Base-by-base conservation (phyloP, 2,329 filamentous ascomycete species). In the Fonsecaea erecta region DNA sequence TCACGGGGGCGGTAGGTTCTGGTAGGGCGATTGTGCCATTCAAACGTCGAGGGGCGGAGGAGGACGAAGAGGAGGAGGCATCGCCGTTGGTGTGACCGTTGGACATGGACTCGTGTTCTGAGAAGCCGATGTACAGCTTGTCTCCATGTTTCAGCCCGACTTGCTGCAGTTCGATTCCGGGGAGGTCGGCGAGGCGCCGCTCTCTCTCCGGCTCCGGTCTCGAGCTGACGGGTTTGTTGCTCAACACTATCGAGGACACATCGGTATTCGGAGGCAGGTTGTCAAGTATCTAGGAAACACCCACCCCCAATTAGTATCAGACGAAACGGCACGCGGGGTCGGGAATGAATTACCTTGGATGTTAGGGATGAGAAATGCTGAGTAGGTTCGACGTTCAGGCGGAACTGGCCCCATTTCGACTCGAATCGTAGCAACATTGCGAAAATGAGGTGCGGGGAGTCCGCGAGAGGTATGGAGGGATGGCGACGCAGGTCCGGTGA, bases 351-450 rank as follows among this genome's bases (percentile, higher is more conserved):
- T 74, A 82, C 81, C 74, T 80, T 79, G 64, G 77, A 77, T 14
- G 85, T 76, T 30, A 88, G 79, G 8, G 84, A 80, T 21, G 82
- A 75, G 76, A 98, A 97, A 0, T 88, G 88, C 68, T 91, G 88
- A 48, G 85, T 84, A 57, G 89, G 86, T 72, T 93, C 88, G 71
- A 96, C 86, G 58, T 84, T 91, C 73, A 98, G 83, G 72, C 95
- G 90, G 78, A 93, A 89, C 84, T 95, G 95, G 81, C 95, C 95
- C 81, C 97, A 93, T 70, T 91, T 92, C 76, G 93, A 93, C 74
- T 93, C 89, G 72, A 97, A 91, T 77, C 93, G 88, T 63, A 97
- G 83, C 74, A 97, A 84, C 88, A 97, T 97, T 28, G 51, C 62
- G 43, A 11, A 11, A 30, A 8, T 30, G 8, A 30, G 24, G 21